A percentile compares a stretch with the other conserved stretches of the same genome.
phyloP scores from a whole-genome alignment of 768 basidiomycete species.

The Lactarius vividus region DNA sequence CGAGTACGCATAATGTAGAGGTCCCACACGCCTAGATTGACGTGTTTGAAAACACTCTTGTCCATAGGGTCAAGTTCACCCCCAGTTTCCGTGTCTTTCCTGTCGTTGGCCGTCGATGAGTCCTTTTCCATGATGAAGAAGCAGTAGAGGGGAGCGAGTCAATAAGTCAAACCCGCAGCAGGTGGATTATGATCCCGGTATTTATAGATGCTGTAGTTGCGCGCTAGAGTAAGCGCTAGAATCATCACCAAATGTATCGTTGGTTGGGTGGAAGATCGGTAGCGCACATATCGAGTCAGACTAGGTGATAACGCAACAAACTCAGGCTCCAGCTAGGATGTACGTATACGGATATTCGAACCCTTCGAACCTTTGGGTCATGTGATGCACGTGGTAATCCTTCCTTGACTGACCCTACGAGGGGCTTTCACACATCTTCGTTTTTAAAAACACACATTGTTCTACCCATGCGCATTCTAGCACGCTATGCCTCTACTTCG shows the following conservation, averaged over 20 bases:
- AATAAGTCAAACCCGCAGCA: neutral
- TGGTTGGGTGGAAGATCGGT: neutral
- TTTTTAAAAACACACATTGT: conserved; percentile 9
- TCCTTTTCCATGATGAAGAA: neutral
- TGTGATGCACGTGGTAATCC: neutral
- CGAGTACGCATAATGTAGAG: neutral
- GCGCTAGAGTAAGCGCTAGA: no score
- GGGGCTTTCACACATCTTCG: conserved; percentile 15
- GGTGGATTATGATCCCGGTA: neutral
- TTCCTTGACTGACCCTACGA: conserved; percentile 9
- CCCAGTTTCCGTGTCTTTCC: neutral
- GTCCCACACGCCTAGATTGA: neutral
- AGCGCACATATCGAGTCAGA: neutral
- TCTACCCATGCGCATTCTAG: conserved; percentile 3
- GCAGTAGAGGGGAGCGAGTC: neutral
- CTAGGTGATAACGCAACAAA: no score
- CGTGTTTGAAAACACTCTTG: neutral
- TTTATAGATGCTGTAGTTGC: neutral
- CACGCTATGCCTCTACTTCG: conserved; percentile 13
- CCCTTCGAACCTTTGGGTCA: no score
- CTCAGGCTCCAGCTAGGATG: no score
- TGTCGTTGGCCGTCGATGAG: neutral
- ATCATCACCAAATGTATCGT: neutral
- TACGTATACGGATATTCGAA: no score
- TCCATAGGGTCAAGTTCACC: neutral